phyloP scores from a whole-genome alignment of 2,329 filamentous ascomycete species.

The Alternaria sp. region DNA sequence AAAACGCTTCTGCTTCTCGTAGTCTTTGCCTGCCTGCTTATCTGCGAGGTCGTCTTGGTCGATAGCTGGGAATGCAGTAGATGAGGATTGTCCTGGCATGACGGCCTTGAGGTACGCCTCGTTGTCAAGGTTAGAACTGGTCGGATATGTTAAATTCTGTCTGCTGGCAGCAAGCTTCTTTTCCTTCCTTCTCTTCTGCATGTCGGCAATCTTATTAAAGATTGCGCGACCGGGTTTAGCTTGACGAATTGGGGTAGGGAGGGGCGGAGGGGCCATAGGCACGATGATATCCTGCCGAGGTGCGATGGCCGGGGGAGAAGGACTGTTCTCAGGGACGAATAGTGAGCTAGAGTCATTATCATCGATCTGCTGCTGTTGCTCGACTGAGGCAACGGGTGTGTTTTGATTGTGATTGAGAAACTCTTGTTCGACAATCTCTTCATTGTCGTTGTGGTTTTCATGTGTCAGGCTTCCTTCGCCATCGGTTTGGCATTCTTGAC shows the following conservation, averaged over 20 bases:
- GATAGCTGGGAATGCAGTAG: slow-evolving; percentile 1
- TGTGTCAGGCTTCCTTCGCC: neutral
- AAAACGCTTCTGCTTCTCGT: slow-evolving; percentile 27
- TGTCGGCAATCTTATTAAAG: slow-evolving; percentile 20
- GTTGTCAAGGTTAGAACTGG: slow-evolving; percentile 9
- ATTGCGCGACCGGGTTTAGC: neutral
- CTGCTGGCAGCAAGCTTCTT: slow-evolving; percentile 13
- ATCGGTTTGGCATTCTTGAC: neutral
- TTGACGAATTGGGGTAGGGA: neutral
- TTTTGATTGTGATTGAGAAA: neutral
- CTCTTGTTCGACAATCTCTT: neutral
- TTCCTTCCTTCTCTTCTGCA: slow-evolving; percentile 21
- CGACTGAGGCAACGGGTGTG: slow-evolving; percentile 1
- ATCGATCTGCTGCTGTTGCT: neutral
- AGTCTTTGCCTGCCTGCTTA: slow-evolving; percentile 26
- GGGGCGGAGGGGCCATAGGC: slow-evolving; percentile 12
- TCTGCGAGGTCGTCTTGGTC: slow-evolving; percentile 23
- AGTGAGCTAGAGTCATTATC: slow-evolving; percentile 20
- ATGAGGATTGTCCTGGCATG: slow-evolving; percentile 3
- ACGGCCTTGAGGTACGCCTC: slow-evolving; percentile 31
- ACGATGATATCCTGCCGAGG: neutral
- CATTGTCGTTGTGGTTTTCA: neutral
- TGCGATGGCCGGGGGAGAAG: neutral
- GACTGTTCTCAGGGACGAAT: slow-evolving; percentile 24
- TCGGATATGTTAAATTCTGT: neutral